Conservation (phyloP, 225 moss, liverwort and hornwort species). For the Sphagnum contortum region DNA sequence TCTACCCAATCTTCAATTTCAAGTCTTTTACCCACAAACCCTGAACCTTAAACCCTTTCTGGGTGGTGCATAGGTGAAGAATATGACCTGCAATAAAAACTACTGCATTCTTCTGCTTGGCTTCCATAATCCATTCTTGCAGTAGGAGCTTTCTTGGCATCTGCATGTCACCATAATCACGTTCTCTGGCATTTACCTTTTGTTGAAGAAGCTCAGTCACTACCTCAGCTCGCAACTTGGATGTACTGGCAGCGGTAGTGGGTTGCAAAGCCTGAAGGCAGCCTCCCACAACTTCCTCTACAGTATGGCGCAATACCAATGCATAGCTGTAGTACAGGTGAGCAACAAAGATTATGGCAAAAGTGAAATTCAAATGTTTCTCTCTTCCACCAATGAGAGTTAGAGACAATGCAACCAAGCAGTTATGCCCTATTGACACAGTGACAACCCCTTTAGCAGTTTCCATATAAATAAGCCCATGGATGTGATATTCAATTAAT, state of each 20-base stretch:
- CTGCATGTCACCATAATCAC: conserved; percentile 37
- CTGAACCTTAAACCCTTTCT: too few relatives aligned
- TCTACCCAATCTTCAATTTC: too few relatives aligned
- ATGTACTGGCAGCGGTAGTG: conserved; percentile 36
- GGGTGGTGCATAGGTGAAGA: background rate
- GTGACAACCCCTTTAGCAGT: too few relatives aligned
- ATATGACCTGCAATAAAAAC: conserved; percentile 78
- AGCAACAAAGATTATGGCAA: too few relatives aligned
- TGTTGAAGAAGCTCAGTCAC: conserved; percentile 49
- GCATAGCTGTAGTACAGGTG: conserved; percentile 50
- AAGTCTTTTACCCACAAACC: too few relatives aligned
- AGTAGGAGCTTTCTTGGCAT: conserved; percentile 63
- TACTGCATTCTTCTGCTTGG: conserved; percentile 54
- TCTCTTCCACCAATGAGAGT: too few relatives aligned
- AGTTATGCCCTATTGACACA: too few relatives aligned
- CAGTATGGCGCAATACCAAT: conserved; percentile 84
- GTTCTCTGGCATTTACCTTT: conserved; percentile 18
- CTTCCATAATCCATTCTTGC: conserved; percentile 59
- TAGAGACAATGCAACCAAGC: too few relatives aligned
- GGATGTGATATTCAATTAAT: too few relatives aligned
- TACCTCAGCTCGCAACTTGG: conserved; percentile 43
- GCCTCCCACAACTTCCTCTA: conserved; percentile 90
- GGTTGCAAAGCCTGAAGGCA: conserved; percentile 57
- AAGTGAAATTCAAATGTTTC: too few relatives aligned
- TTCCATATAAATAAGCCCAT: too few relatives aligned